Percentiles rank a stretch among this genome's conserved stretches.
phyloP scores from a whole-genome alignment of 2,329 filamentous ascomycete genomes.

The Clarireedia paspali region DNA sequence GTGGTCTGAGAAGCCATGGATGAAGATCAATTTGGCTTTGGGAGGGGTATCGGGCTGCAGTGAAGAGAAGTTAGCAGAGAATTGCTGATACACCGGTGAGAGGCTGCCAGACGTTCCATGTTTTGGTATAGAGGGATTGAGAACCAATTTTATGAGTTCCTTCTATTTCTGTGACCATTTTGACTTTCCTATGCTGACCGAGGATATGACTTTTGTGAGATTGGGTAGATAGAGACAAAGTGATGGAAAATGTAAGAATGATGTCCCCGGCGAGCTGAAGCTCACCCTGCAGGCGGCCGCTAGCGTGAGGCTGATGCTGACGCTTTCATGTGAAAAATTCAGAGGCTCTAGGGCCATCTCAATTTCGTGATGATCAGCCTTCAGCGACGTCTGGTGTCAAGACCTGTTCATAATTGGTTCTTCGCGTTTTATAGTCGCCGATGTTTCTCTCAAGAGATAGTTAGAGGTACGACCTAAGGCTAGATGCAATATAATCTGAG shows the following conservation, averaged over 20 bases:
- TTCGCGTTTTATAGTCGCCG: neutral
- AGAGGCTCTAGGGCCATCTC: neutral
- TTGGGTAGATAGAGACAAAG: neutral
- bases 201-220: neutral
- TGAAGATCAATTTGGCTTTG: conserved; percentile 67
- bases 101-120: conserved; percentile 24
- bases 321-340: conserved; percentile 13
- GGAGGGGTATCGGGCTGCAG: conserved; percentile 22
- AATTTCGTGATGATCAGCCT: neutral
- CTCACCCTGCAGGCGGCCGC: conserved; percentile 6
- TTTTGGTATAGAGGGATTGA: conserved; percentile 28
- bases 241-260: neutral
- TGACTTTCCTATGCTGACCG: neutral
- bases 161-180: conserved; percentile 28
- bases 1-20: conserved; percentile 90
- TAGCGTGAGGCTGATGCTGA: neutral
- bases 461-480: neutral
- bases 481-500: neutral
- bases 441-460: neutral
- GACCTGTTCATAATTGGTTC: neutral
- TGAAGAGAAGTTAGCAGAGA: neutral
- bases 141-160: conserved; percentile 26
- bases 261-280: neutral
- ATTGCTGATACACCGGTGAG: neutral
- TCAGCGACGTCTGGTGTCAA: neutral